A percentile compares a stretch with the other conserved stretches of the same genome.
phyloP scores from a whole-genome alignment of 495 filamentous ascomycete genomes.

The Amorphotheca resinae region DNA sequence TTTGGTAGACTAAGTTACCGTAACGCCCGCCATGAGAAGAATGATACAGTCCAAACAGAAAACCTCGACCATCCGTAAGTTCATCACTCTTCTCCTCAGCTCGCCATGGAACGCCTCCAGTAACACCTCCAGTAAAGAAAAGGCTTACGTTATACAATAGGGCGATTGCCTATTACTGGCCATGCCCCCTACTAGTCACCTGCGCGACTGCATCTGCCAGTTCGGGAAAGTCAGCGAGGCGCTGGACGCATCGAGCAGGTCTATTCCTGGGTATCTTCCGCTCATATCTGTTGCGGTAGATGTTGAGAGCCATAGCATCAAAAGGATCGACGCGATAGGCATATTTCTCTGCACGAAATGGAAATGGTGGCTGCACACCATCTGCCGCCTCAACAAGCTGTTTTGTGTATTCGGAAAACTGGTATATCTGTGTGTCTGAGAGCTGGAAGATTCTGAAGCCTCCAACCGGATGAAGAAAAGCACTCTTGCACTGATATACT shows the following conservation, averaged over 20 bases:
- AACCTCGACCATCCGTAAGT: no score
- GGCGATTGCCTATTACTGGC: constrained; percentile 3
- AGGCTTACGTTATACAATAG: no score
- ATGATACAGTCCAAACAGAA: no score
- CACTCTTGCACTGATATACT: constrained; percentile 6
- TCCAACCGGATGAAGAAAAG: constrained; percentile 10
- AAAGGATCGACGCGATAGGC: constrained; percentile 5
- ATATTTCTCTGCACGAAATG: constrained; percentile 7
- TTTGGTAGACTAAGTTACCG: no score
- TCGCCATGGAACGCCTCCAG: no score
- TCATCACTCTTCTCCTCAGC: no score
- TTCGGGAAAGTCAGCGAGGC: constrained; percentile 6
- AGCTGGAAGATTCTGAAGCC: constrained; percentile 9
- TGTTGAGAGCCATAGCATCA: constrained; percentile 10
- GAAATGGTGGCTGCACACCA: constrained; percentile 1
- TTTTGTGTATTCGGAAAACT: neutral
- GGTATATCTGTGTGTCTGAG: constrained; percentile 6
- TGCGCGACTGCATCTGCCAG: constrained; percentile 3
- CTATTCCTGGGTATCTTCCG: constrained; percentile 4
- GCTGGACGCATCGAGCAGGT: constrained; percentile 6
- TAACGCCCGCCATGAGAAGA: no score
- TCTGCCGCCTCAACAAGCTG: neutral
- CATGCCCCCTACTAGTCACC: constrained; percentile 4
- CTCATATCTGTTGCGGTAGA: constrained; percentile 12
- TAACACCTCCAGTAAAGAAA: no score